These are phyloP conservation scores for Tolypocladium album DNA, from an alignment of 2,329 filamentous ascomycete genomes.

Conservation along the genomic window DNA sequence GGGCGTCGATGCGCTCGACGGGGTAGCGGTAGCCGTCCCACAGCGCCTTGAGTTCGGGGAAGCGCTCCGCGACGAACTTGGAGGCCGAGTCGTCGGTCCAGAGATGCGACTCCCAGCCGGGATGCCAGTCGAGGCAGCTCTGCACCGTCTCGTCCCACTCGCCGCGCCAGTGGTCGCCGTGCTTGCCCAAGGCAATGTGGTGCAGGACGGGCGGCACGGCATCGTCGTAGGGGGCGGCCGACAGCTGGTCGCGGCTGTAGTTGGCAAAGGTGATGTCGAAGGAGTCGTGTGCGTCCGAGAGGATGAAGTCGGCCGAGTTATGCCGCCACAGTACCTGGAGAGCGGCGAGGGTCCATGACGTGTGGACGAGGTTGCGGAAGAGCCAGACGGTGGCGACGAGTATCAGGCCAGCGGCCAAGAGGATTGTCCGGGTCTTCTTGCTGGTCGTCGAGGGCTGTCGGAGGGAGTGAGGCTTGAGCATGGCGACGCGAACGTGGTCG, in stretches of 20 bases:
- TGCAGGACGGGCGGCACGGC: slow-evolving; percentile 22
- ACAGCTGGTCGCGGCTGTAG: slow-evolving; percentile 17
- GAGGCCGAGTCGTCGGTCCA: slow-evolving; percentile 11
- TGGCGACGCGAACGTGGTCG: neutral
- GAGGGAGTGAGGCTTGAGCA: neutral
- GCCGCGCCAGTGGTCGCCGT: slow-evolving; percentile 6
- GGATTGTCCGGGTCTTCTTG: neutral
- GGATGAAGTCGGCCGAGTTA: slow-evolving; percentile 12
- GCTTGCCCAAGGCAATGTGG: slow-evolving; percentile 20
- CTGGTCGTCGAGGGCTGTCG: neutral
- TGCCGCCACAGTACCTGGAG: slow-evolving; percentile 13
- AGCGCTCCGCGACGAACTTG: slow-evolving; percentile 8
- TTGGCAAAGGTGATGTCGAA: slow-evolving; percentile 22
- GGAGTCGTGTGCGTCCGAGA: slow-evolving; percentile 13
- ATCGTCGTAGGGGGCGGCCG: slow-evolving; percentile 16
- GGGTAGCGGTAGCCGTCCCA: slow-evolving; percentile 48
- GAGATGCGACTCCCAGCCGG: slow-evolving; percentile 17
- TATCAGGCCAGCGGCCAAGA: slow-evolving; percentile 1
- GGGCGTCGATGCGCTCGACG: slow-evolving; percentile 60
- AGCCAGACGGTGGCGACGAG: slow-evolving; percentile 3
- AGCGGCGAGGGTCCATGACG: slow-evolving; percentile 16
- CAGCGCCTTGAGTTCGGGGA: slow-evolving; percentile 23
- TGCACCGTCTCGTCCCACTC: slow-evolving; percentile 19
- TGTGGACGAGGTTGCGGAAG: slow-evolving; percentile 8
- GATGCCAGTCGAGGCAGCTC: slow-evolving; percentile 21